Evolutionary conservation across 768 basidiomycete genomes (phyloP).

Genomic region (Kockovaella imperatae): DNA sequence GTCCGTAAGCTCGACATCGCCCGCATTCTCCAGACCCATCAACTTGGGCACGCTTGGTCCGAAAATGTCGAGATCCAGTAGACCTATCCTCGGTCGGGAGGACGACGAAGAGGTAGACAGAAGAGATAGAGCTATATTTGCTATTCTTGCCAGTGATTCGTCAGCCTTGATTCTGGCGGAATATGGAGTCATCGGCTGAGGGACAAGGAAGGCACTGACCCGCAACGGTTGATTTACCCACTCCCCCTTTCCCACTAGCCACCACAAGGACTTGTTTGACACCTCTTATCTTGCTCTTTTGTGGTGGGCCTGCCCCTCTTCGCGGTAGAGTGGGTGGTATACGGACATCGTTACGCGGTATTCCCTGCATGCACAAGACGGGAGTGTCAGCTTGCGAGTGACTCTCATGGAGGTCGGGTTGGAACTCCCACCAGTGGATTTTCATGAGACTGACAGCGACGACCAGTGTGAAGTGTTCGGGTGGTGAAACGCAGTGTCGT

Average conservation of each 20-base stretch:
- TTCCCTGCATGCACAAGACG: constrained; percentile 38
- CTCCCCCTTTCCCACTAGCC: constrained; percentile 90
- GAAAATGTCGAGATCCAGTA: constrained; percentile 92
- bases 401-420: background rate
- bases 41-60: constrained; percentile 89
- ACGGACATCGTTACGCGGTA: constrained; percentile 44
- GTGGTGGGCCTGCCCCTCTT: constrained; percentile 42
- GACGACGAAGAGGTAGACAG: constrained; percentile 30
- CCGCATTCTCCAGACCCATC: constrained; percentile 72
- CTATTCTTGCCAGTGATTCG: constrained; percentile 6
- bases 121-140: constrained; percentile 57
- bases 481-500: background rate
- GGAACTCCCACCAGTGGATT: constrained; percentile 37
- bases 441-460: constrained; percentile 27
- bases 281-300: constrained; percentile 49
- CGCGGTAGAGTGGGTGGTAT: constrained; percentile 48
- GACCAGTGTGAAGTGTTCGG: constrained; percentile 5
- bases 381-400: too few species aligned
- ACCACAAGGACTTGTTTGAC: constrained; percentile 76
- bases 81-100: constrained; percentile 58
- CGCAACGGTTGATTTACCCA: constrained; percentile 89
- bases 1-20: constrained; percentile 68
- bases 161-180: background rate
- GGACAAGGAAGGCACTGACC: constrained; percentile 50
- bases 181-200: background rate